Percentiles rank a stretch among this genome's conserved stretches.
phyloP scores from a whole-genome alignment of 2,329 filamentous ascomycete species.

The Camillea tinctor region DNA sequence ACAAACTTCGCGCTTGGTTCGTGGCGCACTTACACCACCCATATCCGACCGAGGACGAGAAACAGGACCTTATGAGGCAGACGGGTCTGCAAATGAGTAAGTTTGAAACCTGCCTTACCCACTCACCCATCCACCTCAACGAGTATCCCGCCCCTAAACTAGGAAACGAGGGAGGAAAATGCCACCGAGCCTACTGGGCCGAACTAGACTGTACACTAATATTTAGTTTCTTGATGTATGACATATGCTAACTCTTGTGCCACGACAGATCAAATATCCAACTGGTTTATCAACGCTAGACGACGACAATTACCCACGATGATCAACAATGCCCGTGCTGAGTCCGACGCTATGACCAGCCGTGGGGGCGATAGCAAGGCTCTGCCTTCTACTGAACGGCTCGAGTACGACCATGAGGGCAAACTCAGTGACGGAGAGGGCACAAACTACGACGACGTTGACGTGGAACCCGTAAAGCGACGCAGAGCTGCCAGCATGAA shows the following conservation, averaged over 20 bases:
- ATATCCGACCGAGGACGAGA: slow-evolving; percentile 86
- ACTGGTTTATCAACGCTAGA: slow-evolving; percentile 80
- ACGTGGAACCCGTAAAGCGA: slow-evolving; percentile 36
- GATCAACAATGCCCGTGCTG: slow-evolving; percentile 55
- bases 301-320: slow-evolving; percentile 62
- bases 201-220: background rate
- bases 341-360: slow-evolving; percentile 47
- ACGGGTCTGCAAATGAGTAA: slow-evolving; percentile 78
- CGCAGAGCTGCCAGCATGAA: slow-evolving; percentile 38
- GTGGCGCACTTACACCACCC: slow-evolving; percentile 73
- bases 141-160: background rate
- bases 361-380: slow-evolving; percentile 37
- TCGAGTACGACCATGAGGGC: slow-evolving; percentile 36
- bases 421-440: slow-evolving; percentile 49
- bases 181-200: background rate
- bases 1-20: slow-evolving; percentile 79
- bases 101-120: slow-evolving; percentile 34
- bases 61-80: slow-evolving; percentile 73
- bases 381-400: slow-evolving; percentile 37
- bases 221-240: background rate
- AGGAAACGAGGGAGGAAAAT: background rate
- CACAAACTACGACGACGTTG: slow-evolving; percentile 43
- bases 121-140: background rate
- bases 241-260: slow-evolving; percentile 1
- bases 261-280: slow-evolving; percentile 64